Evolutionary conservation across 495 filamentous ascomycete species (phyloP), one percentile per base, ranked within the genome.

Genomic region (Talaromyces adpressus): DNA sequence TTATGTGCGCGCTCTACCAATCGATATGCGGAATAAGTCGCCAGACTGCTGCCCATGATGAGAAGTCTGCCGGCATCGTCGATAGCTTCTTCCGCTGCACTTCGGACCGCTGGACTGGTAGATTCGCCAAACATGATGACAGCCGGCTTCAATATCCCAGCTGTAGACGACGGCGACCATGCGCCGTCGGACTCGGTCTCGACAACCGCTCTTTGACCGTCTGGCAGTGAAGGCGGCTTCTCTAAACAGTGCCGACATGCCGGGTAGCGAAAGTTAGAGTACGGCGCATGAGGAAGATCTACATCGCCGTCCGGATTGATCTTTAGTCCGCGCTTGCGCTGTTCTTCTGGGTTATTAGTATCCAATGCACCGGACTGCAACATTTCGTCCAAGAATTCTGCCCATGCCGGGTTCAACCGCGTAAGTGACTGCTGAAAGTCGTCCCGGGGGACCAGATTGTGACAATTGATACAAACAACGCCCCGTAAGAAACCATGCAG

Each of bases 71-170:
- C 84, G 8, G 93, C 87, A 58, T 82, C 81, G 66, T 96, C 89
- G 45, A 98, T 84, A 7, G 87, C 89, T 18, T 84, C 78, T 69
- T 97, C 92, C 1, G 92, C 93, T n/a, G 84, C 86, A 1, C 69
- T 65, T 70, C 93, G 97, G 14, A 92, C 87, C 4, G 69, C 61
- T 2, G 71, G 69, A 3, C 82, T 75, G 32, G 97, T 94, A 60
- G 85, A 91, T 74, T 98, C 94, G 3, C 94, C 94, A 72, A 98
- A 98, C 91, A 98, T 96, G 59, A 89, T 85, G 0, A 98, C 93
- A 1, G 87, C 87, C 4, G 94, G 94, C 71, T 98, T 98, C 49
- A 98, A 68, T 16, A 98, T 84, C 1, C 91, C 92, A 2, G 85
- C 90, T 14, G 77, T 91, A 52, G 89, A 92, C 0, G 75, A 73